Conservation (phyloP, 768 basidiomycete species). For the Tremella mesenterica region DNA sequence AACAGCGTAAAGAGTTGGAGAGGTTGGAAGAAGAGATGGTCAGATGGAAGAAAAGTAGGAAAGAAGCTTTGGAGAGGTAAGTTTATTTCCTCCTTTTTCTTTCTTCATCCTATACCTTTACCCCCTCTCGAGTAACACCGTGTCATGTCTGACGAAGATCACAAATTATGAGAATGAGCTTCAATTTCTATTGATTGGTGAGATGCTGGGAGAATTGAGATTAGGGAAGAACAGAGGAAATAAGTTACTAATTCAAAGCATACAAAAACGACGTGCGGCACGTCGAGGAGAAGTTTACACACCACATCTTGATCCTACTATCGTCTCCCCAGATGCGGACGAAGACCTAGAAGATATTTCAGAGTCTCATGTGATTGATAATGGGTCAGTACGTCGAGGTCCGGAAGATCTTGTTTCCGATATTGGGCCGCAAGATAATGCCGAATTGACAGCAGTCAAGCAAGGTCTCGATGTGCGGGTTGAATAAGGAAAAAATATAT, state of each 20-base stretch:
- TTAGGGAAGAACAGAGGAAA: no score
- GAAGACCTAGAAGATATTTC: neutral
- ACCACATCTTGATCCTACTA: neutral
- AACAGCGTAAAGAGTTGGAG: slow-evolving; percentile 27
- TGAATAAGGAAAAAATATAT: no score
- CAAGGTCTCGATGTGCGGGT: no score
- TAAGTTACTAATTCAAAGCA: slow-evolving; percentile 10
- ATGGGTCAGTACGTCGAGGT: no score
- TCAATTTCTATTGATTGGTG: neutral
- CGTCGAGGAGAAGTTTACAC: slow-evolving; percentile 20
- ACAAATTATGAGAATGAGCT: no score
- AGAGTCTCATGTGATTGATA: no score
- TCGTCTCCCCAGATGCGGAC: neutral
- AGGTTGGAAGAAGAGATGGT: slow-evolving; percentile 31
- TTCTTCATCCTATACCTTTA: neutral
- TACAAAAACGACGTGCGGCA: slow-evolving; percentile 28
- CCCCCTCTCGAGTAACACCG: no score
- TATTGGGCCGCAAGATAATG: no score
- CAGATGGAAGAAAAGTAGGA: slow-evolving; percentile 26
- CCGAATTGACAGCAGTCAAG: no score
- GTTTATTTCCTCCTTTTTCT: neutral
- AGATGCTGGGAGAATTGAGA: no score
- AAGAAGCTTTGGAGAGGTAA: slow-evolving; percentile 34
- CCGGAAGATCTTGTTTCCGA: no score
- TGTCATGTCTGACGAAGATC: no score